Evolutionary conservation across 495 filamentous ascomycete species (phyloP).

Genomic region (Aspergillus ostianus): DNA sequence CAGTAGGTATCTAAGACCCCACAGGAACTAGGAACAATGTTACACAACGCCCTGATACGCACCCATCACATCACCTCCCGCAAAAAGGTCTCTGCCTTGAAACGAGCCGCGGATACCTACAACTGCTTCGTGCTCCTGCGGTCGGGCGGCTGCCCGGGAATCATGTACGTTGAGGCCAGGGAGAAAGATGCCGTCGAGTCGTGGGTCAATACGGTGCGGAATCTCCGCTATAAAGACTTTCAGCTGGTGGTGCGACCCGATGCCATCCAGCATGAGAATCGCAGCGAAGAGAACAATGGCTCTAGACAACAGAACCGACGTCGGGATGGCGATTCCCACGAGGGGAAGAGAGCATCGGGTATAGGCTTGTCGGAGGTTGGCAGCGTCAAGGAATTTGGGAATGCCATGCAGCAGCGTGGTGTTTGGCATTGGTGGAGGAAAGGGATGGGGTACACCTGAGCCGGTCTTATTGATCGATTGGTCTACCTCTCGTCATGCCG

Average conservation of each 20-base stretch:
- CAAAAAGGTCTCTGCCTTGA: slow-evolving; percentile 67
- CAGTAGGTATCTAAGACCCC: background rate
- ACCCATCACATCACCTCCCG: slow-evolving; percentile 83
- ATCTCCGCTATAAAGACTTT: slow-evolving; percentile 50
- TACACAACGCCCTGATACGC: slow-evolving; percentile 63
- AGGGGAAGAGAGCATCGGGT: background rate
- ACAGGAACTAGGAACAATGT: slow-evolving; percentile 16
- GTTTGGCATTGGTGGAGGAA: slow-evolving; percentile 50
- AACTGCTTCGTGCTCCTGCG: slow-evolving; percentile 62
- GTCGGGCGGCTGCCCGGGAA: slow-evolving; percentile 65
- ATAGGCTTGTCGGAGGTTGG: slow-evolving; percentile 37
- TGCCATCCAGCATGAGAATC: slow-evolving; percentile 18
- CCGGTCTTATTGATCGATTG: slow-evolving; percentile 4
- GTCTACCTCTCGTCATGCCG: background rate
- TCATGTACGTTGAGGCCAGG: slow-evolving; percentile 72
- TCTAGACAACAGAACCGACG: background rate
- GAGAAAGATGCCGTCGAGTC: slow-evolving; percentile 47
- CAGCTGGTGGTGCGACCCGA: slow-evolving; percentile 43
- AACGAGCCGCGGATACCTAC: slow-evolving; percentile 57
- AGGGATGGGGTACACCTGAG: slow-evolving; percentile 46
- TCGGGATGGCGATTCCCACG: background rate
- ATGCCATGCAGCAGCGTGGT: slow-evolving; percentile 38
- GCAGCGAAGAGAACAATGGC: background rate
- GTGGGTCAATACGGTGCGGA: slow-evolving; percentile 57
- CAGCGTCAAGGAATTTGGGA: slow-evolving; percentile 48